phyloP scores from a whole-genome alignment of 805 yeast species.

The Teunomyces aglyptinius region DNA sequence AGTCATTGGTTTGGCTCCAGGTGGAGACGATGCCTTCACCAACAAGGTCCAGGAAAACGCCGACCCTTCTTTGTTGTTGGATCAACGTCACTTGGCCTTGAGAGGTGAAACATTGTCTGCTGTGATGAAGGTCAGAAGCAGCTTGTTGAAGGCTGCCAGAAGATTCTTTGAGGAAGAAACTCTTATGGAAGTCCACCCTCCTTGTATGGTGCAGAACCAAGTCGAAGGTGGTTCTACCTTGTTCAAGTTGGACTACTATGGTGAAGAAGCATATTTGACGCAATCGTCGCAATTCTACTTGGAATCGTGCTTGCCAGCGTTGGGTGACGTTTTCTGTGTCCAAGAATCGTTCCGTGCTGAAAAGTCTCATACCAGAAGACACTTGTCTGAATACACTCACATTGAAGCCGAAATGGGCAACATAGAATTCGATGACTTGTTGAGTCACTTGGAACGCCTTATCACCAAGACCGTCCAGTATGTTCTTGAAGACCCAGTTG shows the following conservation, averaged over 20 bases:
- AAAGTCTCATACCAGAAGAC: slow-evolving; percentile 98
- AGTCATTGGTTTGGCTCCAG: slow-evolving; percentile 89
- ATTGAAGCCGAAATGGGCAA: slow-evolving; percentile 93
- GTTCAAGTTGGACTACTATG: slow-evolving; percentile 90
- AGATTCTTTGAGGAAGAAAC: slow-evolving; percentile 72
- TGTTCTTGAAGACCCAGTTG: slow-evolving; percentile 84
- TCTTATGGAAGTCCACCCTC: slow-evolving; percentile 92
- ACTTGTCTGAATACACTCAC: slow-evolving; percentile 94
- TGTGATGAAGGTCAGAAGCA: slow-evolving; percentile 92
- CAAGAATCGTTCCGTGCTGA: slow-evolving; percentile 99
- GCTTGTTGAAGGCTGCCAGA: slow-evolving; percentile 70
- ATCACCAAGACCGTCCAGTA: slow-evolving; percentile 67
- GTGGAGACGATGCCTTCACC: slow-evolving; percentile 93
- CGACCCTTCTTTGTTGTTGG: slow-evolving; percentile 89
- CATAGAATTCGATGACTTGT: slow-evolving; percentile 80
- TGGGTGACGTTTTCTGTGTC: slow-evolving; percentile 96
- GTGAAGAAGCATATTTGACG: slow-evolving; percentile 93
- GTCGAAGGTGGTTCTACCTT: slow-evolving; percentile 99
- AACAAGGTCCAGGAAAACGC: slow-evolving; percentile 92
- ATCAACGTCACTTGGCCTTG: slow-evolving; percentile 91
- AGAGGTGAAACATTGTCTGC: slow-evolving; percentile 94
- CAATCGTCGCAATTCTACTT: slow-evolving; percentile 96
- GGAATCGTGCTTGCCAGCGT: slow-evolving; percentile 93
- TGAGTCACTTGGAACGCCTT: slow-evolving; percentile 79
- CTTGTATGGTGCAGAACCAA: slow-evolving; percentile 99